Percentiles rank a stretch among this genome's conserved stretches.
Evolutionary conservation across 2,329 filamentous ascomycete species (phyloP).

Genomic region (Hirsutella minnesotensis): DNA sequence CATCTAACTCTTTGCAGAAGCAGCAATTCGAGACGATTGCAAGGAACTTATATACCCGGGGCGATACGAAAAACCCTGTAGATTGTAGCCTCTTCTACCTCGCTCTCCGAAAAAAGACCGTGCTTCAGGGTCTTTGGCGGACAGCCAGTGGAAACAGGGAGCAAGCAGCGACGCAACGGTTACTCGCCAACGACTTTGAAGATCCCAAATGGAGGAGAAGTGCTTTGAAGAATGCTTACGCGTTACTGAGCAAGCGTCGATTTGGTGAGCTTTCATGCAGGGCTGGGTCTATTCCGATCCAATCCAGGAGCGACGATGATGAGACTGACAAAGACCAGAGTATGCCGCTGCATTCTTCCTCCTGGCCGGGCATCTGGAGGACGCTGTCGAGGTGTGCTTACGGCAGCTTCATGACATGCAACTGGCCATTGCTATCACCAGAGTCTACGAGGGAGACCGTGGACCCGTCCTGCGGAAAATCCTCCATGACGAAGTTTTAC

Average conservation of each 20-base stretch:
- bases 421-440: conserved; percentile 75
- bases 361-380: conserved; percentile 70
- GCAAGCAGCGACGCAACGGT: conserved; percentile 64
- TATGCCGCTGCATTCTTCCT: conserved; percentile 96
- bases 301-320: background rate
- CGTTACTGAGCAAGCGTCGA: conserved; percentile 76
- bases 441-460: conserved; percentile 79
- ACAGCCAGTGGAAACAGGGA: conserved; percentile 87
- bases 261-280: conserved; percentile 44
- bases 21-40: conserved; percentile 82
- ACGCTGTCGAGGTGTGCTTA: conserved; percentile 76
- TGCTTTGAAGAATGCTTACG: conserved; percentile 93
- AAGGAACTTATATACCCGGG: conserved; percentile 83
- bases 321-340: conserved; percentile 35
- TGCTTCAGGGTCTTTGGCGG: conserved; percentile 85
- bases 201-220: conserved; percentile 79
- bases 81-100: conserved; percentile 89
- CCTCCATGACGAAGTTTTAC: conserved; percentile 68
- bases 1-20: conserved; percentile 12
- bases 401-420: conserved; percentile 83
- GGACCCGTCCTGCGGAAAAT: conserved; percentile 63
- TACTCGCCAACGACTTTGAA: conserved; percentile 84
- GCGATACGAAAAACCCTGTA: conserved; percentile 77
- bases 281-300: no score
- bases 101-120: conserved; percentile 79